These are phyloP conservation scores for Solanum hybrid DNA, from an alignment of 305 asterid genomes.

Conservation along the genomic window DNA sequence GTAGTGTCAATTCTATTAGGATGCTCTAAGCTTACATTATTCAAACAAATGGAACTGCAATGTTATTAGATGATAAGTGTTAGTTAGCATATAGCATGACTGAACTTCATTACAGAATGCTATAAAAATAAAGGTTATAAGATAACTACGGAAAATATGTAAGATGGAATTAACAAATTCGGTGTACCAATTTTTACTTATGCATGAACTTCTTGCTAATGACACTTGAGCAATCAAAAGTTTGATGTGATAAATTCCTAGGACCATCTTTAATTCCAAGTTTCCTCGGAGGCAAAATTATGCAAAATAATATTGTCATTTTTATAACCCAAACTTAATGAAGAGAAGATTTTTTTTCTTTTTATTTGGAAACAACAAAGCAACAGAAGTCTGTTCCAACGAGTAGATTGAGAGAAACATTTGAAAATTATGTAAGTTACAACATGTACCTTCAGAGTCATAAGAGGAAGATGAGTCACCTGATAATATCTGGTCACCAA, in stretches of 20 bases:
- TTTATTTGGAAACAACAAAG: neutral
- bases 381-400: neutral
- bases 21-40: neutral
- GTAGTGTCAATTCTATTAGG: neutral
- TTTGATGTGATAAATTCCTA: neutral
- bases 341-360: neutral
- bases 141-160: neutral
- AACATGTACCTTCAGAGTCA: constrained; percentile 31
- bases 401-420: neutral
- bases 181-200: neutral
- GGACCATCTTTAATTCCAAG: neutral
- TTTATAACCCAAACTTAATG: neutral
- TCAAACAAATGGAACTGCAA: neutral
- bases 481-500: constrained; percentile 44
- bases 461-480: constrained; percentile 30
- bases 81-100: neutral
- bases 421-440: neutral
- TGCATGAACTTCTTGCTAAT: neutral
- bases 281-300: neutral
- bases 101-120: neutral
- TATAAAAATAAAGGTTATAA: neutral
- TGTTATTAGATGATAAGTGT: neutral
- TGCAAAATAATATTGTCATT: neutral
- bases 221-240: neutral
- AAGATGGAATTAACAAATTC: neutral